Percentiles rank a stretch among this genome's conserved stretches.
These are phyloP conservation scores for Leptodontidium sp. DNA, from an alignment of 2,329 filamentous ascomycete genomes.

Conservation along the genomic window DNA sequence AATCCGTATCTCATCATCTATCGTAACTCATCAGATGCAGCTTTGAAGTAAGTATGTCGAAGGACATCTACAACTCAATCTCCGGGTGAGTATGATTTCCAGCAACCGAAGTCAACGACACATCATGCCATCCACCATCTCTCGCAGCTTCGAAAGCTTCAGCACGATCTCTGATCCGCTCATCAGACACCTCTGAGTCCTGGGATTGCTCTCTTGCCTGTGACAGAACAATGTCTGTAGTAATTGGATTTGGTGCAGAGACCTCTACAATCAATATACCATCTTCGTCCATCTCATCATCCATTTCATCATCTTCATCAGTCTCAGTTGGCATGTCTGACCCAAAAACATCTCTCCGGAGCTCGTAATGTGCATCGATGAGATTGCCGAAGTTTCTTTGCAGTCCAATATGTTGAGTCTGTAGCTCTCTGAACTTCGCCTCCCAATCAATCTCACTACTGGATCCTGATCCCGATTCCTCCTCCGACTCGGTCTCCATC, in stretches of 20 bases:
- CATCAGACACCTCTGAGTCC: constrained; percentile 33
- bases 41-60: neutral
- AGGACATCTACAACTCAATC: constrained; percentile 49
- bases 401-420: constrained; percentile 20
- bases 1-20: neutral
- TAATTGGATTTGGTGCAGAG: constrained; percentile 27
- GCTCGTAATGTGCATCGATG: constrained; percentile 23
- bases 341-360: constrained; percentile 32
- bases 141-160: constrained; percentile 52
- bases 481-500: constrained; percentile 20
- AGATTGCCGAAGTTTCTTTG: constrained; percentile 19
- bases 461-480: constrained; percentile 10
- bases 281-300: constrained; percentile 31
- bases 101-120: constrained; percentile 53
- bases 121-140: constrained; percentile 51
- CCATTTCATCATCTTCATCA: constrained; percentile 24
- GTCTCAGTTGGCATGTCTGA: constrained; percentile 20
- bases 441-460: constrained; percentile 38
- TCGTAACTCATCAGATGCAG: neutral
- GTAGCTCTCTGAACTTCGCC: constrained; percentile 31
- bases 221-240: constrained; percentile 38
- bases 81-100: constrained; percentile 53
- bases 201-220: constrained; percentile 34
- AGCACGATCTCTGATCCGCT: constrained; percentile 25
- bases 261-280: constrained; percentile 33